Percentiles rank a stretch among this genome's conserved stretches.
Evolutionary conservation across 352 stramenopile genomes (phyloP).

Genomic region (Plasmopara viticola): DNA sequence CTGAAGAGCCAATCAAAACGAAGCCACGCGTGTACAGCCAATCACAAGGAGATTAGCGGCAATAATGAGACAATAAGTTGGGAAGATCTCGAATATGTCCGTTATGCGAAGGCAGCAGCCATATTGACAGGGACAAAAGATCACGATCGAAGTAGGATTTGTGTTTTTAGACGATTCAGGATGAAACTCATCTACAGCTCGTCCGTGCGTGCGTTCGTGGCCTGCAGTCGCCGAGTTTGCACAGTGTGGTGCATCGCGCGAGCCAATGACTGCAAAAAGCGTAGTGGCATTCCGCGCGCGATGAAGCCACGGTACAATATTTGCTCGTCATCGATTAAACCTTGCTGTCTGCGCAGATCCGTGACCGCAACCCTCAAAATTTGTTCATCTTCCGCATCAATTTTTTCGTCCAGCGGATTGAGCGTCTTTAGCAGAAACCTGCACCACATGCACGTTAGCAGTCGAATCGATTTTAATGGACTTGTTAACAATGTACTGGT

Average conservation of each 20-base stretch:
- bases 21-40: slow-evolving; percentile 11
- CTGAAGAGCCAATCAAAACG: slow-evolving; percentile 20
- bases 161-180: no score
- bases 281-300: slow-evolving; percentile 42
- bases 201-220: slow-evolving; percentile 1
- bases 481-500: slow-evolving; percentile 20
- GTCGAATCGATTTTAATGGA: background rate
- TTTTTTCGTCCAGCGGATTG: slow-evolving; percentile 47
- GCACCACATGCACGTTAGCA: background rate
- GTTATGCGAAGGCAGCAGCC: background rate
- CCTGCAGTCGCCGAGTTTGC: slow-evolving; percentile 25
- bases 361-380: slow-evolving; percentile 28
- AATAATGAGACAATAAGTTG: slow-evolving; percentile 12
- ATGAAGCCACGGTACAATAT: slow-evolving; percentile 50
- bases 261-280: slow-evolving; percentile 38
- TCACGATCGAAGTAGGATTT: slow-evolving; percentile 2
- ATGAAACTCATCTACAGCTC: slow-evolving; percentile 21
- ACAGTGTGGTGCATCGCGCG: slow-evolving; percentile 41
- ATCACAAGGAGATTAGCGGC: slow-evolving; percentile 5
- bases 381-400: slow-evolving; percentile 36
- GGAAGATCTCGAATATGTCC: slow-evolving; percentile 5
- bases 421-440: slow-evolving; percentile 53
- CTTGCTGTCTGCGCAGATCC: slow-evolving; percentile 37
- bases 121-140: background rate
- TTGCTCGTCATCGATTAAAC: slow-evolving; percentile 37